Base-by-base conservation (phyloP, 129 eudicot species). In the Arctium minus region DNA sequence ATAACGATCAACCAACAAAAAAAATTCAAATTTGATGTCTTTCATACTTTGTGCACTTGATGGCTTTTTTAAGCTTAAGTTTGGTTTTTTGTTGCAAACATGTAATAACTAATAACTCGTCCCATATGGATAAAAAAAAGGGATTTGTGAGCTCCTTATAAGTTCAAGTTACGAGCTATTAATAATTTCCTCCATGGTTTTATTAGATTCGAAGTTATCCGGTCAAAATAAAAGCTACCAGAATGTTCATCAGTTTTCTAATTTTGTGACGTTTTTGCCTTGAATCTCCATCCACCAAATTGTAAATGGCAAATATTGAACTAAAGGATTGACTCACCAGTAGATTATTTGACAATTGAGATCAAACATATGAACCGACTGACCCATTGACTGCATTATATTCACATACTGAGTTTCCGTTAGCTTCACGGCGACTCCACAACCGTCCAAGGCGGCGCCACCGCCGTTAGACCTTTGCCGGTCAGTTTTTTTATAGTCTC, bases 341-440 rank as follows among this genome's bases (percentile, higher is more conserved):
- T 92, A 94, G 85, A 90, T 76, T 18, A 94, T 62, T 8, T 40
- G 89, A 68, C 77, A 22, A 73, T 86, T 44, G 36, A 73, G 81
- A 84, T 94, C 90, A 74, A 82, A 83, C 65, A 94, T 89, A 85
- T 94, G 93, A 77, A 94, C 89, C 0, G 97, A 48, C 40, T 91
- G 98, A 62, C 97, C 98, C 94, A 94, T 90, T 56, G 97, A 92
- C 82, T 94, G 90, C 90, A 94, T 83, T 80, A 94, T 89, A 74
- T 88, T 94, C 91, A 90, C 74, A 83, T 88, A 91, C 86, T 88
- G 93, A 77, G 76, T 76, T 48, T 94, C 98, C 13, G 88, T 85
- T 30, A 93, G 90, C 72, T 89, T 85, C 68, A 85, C 85, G 33
- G 87, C 6, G 40, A 37, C 40, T 37, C 60, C 83, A 44, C 76